Evolutionary conservation across 306 rosid species (phyloP).

Genomic region (Vigna radiata): DNA sequence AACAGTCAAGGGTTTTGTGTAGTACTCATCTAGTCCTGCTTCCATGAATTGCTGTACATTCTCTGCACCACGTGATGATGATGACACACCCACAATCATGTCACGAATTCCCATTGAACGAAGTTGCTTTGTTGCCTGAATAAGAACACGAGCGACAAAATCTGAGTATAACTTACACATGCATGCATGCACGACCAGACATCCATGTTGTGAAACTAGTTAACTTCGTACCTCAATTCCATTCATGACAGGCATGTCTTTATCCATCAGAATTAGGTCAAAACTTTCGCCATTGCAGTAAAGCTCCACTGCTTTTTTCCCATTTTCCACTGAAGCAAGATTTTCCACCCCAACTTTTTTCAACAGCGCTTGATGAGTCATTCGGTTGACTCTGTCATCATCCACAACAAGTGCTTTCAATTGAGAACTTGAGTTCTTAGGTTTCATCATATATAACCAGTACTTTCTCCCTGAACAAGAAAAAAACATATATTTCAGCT

Average conservation of each 20-base stretch:
- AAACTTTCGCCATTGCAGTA: slow-evolving; percentile 55
- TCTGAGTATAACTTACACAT: background rate
- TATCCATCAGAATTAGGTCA: slow-evolving; percentile 83
- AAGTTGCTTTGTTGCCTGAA: slow-evolving; percentile 68
- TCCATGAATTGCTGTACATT: slow-evolving; percentile 53
- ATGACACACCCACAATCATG: slow-evolving; percentile 68
- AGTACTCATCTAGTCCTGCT: slow-evolving; percentile 72
- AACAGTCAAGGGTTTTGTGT: slow-evolving; percentile 64
- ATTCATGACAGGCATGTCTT: slow-evolving; percentile 77
- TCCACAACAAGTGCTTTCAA: background rate
- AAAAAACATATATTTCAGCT: background rate
- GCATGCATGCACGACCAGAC: background rate
- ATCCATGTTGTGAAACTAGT: background rate
- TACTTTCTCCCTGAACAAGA: background rate
- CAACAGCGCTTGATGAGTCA: background rate
- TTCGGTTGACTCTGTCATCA: background rate
- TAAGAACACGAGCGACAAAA: background rate
- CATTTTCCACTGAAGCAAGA: slow-evolving; percentile 56
- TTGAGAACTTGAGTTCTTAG: background rate
- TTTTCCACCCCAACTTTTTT: slow-evolving; percentile 44
- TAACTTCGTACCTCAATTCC: slow-evolving; percentile 63
- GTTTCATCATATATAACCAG: background rate
- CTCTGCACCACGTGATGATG: background rate
- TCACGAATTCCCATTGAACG: slow-evolving; percentile 66
- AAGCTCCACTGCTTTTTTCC: slow-evolving; percentile 76